phyloP scores from a whole-genome alignment of 2,329 filamentous ascomycete species.

The Daldinia sp. region DNA sequence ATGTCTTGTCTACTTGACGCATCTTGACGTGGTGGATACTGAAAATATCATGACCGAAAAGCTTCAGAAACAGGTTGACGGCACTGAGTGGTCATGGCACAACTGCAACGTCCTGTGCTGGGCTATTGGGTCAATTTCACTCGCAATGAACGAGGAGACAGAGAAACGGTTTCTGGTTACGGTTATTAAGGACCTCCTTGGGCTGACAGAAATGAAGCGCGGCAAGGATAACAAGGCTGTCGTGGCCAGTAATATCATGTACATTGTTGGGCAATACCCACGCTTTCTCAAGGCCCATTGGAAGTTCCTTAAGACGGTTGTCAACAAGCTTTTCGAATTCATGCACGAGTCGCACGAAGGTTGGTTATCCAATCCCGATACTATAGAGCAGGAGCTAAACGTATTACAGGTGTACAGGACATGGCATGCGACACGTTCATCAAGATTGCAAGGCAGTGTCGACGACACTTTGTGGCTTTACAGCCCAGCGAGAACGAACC shows the following conservation, averaged over 20 bases:
- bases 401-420: constrained; percentile 83
- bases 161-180: constrained; percentile 99
- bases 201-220: constrained; percentile 98
- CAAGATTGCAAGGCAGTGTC: constrained; percentile 98
- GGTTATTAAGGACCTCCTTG: constrained; percentile 97
- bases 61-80: constrained; percentile 93
- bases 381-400: constrained; percentile 45
- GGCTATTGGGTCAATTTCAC: constrained; percentile 98
- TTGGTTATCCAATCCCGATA: constrained; percentile 54
- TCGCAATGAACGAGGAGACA: constrained; percentile 99
- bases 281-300: constrained; percentile 98
- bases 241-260: constrained; percentile 99
- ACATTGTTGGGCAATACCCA: constrained; percentile 98
- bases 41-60: constrained; percentile 99
- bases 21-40: constrained; percentile 96
- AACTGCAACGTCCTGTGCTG: constrained; percentile 99
- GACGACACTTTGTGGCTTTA: constrained; percentile 94
- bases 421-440: constrained; percentile 99
- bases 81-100: constrained; percentile 97
- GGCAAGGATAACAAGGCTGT: constrained; percentile 99
- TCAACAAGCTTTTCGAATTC: constrained; percentile 99
- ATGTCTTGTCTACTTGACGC: constrained; percentile 95
- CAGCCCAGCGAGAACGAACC: constrained; percentile 95
- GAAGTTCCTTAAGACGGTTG: constrained; percentile 99
- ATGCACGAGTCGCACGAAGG: constrained; percentile 99